phyloP scores from a whole-genome alignment of 2,329 filamentous ascomycete species.

The Aspergillus versicolor region DNA sequence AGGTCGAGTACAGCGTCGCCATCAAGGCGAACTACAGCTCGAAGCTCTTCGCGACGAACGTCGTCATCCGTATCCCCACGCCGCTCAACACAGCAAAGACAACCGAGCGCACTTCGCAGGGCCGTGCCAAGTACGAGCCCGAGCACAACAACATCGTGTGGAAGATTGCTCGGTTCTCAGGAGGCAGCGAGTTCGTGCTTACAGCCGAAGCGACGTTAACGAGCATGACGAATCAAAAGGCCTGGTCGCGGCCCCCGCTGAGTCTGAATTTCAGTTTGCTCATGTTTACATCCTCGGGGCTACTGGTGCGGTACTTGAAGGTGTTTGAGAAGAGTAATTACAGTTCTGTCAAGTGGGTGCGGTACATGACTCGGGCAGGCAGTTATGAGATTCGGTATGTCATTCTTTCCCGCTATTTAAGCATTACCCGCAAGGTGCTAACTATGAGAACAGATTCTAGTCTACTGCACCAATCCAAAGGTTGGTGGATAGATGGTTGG shows the following conservation, averaged over 20 bases:
- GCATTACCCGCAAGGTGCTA: neutral
- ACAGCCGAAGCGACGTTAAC: conserved; percentile 91
- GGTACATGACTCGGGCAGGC: conserved; percentile 97
- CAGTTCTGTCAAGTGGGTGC: conserved; percentile 97
- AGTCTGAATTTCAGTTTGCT: conserved; percentile 89
- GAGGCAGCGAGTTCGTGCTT: conserved; percentile 94
- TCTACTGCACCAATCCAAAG: neutral
- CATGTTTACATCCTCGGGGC: conserved; percentile 95
- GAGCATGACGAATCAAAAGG: conserved; percentile 97
- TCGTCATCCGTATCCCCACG: conserved; percentile 89
- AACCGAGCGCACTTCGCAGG: conserved; percentile 87
- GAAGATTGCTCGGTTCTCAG: conserved; percentile 98
- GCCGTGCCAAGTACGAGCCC: conserved; percentile 97
- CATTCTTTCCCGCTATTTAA: neutral
- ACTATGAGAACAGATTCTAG: conserved; percentile 19
- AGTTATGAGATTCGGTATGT: conserved; percentile 91
- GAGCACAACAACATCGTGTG: conserved; percentile 97
- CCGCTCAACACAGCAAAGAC: conserved; percentile 95
- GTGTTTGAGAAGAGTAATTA: conserved; percentile 99
- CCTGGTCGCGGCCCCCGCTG: conserved; percentile 90
- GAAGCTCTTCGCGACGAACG: conserved; percentile 96
- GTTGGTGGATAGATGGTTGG: neutral
- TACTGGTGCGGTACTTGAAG: conserved; percentile 92
- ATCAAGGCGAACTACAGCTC: conserved; percentile 95
- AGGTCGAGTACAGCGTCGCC: conserved; percentile 97